Conservation (phyloP, 1,284 basidiomycete species). For the Moesziomyces sp. region DNA sequence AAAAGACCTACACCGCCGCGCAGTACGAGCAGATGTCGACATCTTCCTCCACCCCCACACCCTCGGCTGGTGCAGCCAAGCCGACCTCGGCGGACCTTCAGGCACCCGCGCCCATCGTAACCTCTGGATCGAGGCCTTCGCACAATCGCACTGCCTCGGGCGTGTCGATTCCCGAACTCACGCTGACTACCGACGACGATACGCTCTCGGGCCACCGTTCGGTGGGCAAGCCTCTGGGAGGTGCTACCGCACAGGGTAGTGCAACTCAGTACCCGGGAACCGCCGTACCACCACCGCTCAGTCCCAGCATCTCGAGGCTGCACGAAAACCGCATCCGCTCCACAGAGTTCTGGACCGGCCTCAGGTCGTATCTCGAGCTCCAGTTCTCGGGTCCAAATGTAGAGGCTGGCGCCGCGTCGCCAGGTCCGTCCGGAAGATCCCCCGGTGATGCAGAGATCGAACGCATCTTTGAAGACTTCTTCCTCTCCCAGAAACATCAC, state of each 20-base stretch:
- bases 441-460: conserved; percentile 63
- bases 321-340: conserved; percentile 55
- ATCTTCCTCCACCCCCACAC: conserved; percentile 4
- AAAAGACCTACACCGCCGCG: conserved; percentile 65
- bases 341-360: conserved; percentile 61
- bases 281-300: conserved; percentile 26
- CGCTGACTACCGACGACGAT: conserved; percentile 62
- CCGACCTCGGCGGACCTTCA: conserved; percentile 22
- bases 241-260: conserved; percentile 30
- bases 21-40: conserved; percentile 45
- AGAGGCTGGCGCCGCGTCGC: conserved; percentile 39
- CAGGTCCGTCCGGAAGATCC: conserved; percentile 29
- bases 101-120: conserved; percentile 34
- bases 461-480: conserved; percentile 65
- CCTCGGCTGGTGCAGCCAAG: conserved; percentile 18
- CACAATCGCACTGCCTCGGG: conserved; percentile 58
- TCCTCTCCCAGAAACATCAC: conserved; percentile 62
- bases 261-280: conserved; percentile 36
- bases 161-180: conserved; percentile 63
- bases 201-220: conserved; percentile 34
- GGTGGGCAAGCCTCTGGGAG: conserved; percentile 26
- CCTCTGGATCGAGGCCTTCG: conserved; percentile 13
- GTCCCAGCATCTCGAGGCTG: conserved; percentile 57
- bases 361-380: conserved; percentile 55
- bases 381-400: conserved; percentile 47